A percentile compares a stretch with the other conserved stretches of the same genome.
These are phyloP conservation scores for Collybiopsis confluens DNA, from an alignment of 768 basidiomycete species.

Conservation along the genomic window DNA sequence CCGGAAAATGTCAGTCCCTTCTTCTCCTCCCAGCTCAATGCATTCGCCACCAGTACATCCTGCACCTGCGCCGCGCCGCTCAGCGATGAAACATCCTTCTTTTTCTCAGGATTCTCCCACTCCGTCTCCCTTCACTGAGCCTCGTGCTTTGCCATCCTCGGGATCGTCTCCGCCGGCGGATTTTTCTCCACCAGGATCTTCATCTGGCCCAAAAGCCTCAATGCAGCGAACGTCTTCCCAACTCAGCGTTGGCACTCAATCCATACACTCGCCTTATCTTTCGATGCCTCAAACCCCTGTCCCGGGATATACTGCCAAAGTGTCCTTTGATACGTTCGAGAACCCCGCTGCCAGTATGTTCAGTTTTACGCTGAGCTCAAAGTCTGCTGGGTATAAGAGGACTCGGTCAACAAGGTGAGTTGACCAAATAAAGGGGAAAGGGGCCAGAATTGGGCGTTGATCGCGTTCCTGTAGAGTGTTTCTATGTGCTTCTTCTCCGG, in stretches of 20 bases:
- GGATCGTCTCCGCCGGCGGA: background rate
- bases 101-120: background rate
- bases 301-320: constrained; percentile 38
- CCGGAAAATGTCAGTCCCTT: constrained; percentile 1
- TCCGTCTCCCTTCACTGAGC: background rate
- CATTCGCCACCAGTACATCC: background rate
- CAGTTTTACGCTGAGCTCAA: constrained; percentile 81
- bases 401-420: constrained; percentile 54
- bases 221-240: background rate
- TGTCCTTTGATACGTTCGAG: constrained; percentile 87
- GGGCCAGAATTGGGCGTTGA: background rate
- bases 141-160: background rate
- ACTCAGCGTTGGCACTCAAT: background rate
- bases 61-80: constrained; percentile 2
- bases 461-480: constrained; percentile 53
- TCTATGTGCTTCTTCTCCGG: constrained; percentile 82
- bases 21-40: constrained; percentile 2
- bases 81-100: constrained; percentile 8
- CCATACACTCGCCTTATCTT: constrained; percentile 1
- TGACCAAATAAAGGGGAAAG: too few species aligned
- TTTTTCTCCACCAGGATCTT: background rate
- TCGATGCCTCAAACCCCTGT: constrained; percentile 7
- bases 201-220: background rate
- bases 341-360: constrained; percentile 80
- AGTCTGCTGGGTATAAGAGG: constrained; percentile 76